A percentile compares a stretch with the other conserved stretches of the same genome.
Conservation (phyloP, 2,329 filamentous ascomycete genomes). For the Xylaria sp. region DNA sequence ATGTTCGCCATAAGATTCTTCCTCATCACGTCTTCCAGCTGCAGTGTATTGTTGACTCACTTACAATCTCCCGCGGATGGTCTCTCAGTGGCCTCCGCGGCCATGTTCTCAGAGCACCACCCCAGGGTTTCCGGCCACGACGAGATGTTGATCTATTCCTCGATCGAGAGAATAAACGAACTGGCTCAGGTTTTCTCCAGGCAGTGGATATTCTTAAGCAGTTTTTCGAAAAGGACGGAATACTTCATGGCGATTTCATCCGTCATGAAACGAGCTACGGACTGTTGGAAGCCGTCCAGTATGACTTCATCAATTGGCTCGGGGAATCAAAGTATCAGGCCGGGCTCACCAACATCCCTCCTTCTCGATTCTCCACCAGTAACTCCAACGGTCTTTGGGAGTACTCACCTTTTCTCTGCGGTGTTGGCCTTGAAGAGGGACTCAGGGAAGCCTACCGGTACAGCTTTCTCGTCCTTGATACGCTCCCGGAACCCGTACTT, state of each 20-base stretch:
- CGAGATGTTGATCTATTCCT: constrained; percentile 59
- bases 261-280: constrained; percentile 37
- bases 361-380: constrained; percentile 56
- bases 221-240: constrained; percentile 47
- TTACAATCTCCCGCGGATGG: constrained; percentile 59
- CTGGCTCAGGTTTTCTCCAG: constrained; percentile 49
- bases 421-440: constrained; percentile 57
- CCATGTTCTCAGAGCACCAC: constrained; percentile 52
- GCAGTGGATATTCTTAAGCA: constrained; percentile 48
- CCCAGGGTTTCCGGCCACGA: constrained; percentile 51
- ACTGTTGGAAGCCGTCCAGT: constrained; percentile 44
- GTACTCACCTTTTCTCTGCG: constrained; percentile 62
- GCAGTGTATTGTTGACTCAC: constrained; percentile 62
- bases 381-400: constrained; percentile 60
- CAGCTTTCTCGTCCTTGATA: constrained; percentile 55
- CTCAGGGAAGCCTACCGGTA: constrained; percentile 55
- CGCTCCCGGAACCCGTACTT: constrained; percentile 53
- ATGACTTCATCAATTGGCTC: constrained; percentile 53
- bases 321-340: constrained; percentile 53
- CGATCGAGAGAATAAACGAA: constrained; percentile 50
- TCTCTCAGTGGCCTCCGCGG: constrained; percentile 48
- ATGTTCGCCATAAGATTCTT: constrained; percentile 55
- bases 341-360: constrained; percentile 52
- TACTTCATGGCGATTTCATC: constrained; percentile 24
- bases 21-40: constrained; percentile 63